Percentiles rank a stretch among this genome's conserved stretches.
Evolutionary conservation across 805 yeast genomes (phyloP).

Genomic region (Saccharomyces eubayanus): DNA sequence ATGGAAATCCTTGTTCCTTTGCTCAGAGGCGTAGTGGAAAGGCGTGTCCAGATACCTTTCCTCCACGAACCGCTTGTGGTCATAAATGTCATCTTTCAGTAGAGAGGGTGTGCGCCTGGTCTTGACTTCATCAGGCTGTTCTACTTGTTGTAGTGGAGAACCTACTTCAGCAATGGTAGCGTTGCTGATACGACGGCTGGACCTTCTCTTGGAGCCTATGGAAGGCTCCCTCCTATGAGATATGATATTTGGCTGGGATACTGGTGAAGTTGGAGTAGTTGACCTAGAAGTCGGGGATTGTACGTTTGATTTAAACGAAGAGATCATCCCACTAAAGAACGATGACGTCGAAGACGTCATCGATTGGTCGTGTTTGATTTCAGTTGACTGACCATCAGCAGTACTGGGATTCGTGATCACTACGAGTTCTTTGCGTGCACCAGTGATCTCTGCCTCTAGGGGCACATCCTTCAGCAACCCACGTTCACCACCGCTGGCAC

Average conservation of each 20-base stretch:
- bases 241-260: conserved; percentile 20
- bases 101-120: conserved; percentile 2
- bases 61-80: conserved; percentile 42
- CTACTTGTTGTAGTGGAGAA: conserved; percentile 15
- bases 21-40: conserved; percentile 55
- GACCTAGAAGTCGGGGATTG: conserved; percentile 1
- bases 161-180: background rate
- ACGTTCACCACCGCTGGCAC: background rate
- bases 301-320: background rate
- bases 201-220: conserved; percentile 1
- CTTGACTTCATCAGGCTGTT: conserved; percentile 18
- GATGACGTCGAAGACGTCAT: background rate
- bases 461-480: background rate
- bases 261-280: background rate
- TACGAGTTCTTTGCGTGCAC: background rate
- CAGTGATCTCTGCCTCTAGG: conserved; percentile 6
- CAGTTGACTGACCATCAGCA: background rate
- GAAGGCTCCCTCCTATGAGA: conserved; percentile 27
- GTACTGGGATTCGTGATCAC: background rate
- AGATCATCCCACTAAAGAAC: background rate
- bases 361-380: background rate
- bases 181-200: conserved; percentile 8
- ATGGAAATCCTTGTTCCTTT: conserved; percentile 71
- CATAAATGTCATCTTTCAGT: conserved; percentile 10
- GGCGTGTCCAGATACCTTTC: conserved; percentile 51